Conservation (phyloP, 257 asterid genomes). For the Solanum sitiens region DNA sequence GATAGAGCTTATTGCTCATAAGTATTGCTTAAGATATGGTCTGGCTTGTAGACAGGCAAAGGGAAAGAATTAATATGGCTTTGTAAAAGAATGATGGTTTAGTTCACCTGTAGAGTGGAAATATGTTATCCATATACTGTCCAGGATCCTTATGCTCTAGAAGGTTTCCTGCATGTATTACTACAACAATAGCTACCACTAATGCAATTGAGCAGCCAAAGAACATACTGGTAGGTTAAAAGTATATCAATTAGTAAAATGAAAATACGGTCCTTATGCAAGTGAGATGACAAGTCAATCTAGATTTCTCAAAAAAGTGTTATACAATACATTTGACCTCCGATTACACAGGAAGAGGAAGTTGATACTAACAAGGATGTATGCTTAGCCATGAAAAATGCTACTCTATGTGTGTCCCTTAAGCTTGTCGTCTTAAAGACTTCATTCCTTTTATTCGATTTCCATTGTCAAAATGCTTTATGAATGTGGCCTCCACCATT, state of each 20-base stretch:
- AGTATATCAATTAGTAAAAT: neutral
- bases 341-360: neutral
- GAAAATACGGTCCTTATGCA: neutral
- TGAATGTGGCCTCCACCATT: constrained; percentile 49
- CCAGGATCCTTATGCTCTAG: constrained; percentile 25
- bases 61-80: neutral
- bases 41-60: neutral
- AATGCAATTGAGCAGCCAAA: constrained; percentile 68
- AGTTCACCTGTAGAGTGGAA: constrained; percentile 69
- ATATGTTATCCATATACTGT: constrained; percentile 54
- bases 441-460: constrained; percentile 60
- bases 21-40: neutral
- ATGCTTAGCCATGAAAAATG: constrained; percentile 57
- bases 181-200: constrained; percentile 23
- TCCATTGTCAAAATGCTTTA: constrained; percentile 75
- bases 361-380: neutral
- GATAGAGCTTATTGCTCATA: neutral
- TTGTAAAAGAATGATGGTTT: neutral
- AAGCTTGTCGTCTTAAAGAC: constrained; percentile 40
- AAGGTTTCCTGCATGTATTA: constrained; percentile 41
- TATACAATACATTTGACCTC: neutral
- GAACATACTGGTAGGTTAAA: constrained; percentile 38
- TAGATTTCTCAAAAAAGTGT: neutral
- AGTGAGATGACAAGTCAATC: neutral
- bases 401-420: constrained; percentile 59